Base-by-base conservation (phyloP, 805 yeast species). In the Cyberlindnera maritima region DNA sequence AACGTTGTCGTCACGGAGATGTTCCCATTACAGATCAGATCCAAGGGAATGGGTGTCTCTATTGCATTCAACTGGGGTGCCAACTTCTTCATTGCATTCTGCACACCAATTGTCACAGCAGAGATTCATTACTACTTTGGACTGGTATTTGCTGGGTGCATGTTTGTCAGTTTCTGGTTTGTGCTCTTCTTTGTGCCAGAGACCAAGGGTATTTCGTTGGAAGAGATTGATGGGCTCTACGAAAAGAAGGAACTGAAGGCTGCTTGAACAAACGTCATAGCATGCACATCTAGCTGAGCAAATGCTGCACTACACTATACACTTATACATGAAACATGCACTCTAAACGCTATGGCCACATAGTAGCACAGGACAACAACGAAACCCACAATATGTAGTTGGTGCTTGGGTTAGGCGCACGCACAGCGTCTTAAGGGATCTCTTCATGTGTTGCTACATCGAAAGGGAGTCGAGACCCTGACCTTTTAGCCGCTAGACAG, bases 161-260 rank as follows among this genome's bases (percentile, higher is more conserved):
- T 75, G 61, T 59, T 76, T 32, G 67, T 54, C 20, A 57, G 63
- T 23, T 53, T 81, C 61, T 71, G 65, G 44, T 72, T 74, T 56
- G 61, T 73, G 21, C 71, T 76, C 5, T 70, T 87, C 71, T 74
- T 77, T 54, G 81, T 87, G 48, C 79, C 80, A 54, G 95, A 87
- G 68, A 87, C 95, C 42, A 85, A 83, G 71, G 92, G 94, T 43
- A 75, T 86, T 57, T 75, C 86, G 35, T 75, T 87, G 62, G 95
- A 87, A 69, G 88, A 87, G 65, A 87, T 87, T 50, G 88, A 86
- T 61, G 79, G 73, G 53, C 68, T 81, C 70, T 74, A 69, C 17
- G 67, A 74, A 31, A 41, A 69, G 67, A 52, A 65, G 61, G 38
- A 45, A 11, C 41, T 44, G 15, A 36, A 32, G 32, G 46, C 46